Evolutionary conservation across 139 green algal genomes (phyloP).

Genomic region (Chlamydomonas incerta): DNA sequence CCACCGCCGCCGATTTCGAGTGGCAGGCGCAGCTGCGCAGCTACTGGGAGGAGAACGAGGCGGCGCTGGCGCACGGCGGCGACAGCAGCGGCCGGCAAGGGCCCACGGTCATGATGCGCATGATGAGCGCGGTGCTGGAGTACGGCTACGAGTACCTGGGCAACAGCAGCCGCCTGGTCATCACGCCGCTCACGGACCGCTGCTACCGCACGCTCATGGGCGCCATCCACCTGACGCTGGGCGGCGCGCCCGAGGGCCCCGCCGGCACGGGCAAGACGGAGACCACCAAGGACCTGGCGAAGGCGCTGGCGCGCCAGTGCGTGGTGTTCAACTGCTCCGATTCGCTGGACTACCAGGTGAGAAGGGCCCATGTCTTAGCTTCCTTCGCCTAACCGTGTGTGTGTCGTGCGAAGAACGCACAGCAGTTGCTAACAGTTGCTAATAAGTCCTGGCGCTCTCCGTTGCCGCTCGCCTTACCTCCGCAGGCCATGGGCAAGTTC

Average conservation of each 20-base stretch:
- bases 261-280: conserved; percentile 84
- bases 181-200: conserved; percentile 66
- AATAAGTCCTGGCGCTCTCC: no score
- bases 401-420: no score
- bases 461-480: no score
- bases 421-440: no score
- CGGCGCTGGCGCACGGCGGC: conserved; percentile 23
- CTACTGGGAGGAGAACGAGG: conserved; percentile 77
- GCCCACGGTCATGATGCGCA: conserved; percentile 55
- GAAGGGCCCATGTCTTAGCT: no score
- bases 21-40: conserved; percentile 78
- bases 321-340: conserved; percentile 92
- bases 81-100: conserved; percentile 44
- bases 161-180: conserved; percentile 76
- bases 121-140: conserved; percentile 34
- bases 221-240: conserved; percentile 83
- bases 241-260: conserved; percentile 80
- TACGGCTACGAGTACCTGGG: conserved; percentile 90
- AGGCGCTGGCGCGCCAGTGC: conserved; percentile 79
- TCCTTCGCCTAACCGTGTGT: no score
- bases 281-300: conserved; percentile 89
- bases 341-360: conserved; percentile 69
- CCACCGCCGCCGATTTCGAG: conserved; percentile 64
- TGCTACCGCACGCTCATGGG: conserved; percentile 88
- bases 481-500: conserved; percentile 52